Evolutionary conservation across 2,329 filamentous ascomycete genomes (phyloP).

Genomic region (Pseudogymnoascus sp.): DNA sequence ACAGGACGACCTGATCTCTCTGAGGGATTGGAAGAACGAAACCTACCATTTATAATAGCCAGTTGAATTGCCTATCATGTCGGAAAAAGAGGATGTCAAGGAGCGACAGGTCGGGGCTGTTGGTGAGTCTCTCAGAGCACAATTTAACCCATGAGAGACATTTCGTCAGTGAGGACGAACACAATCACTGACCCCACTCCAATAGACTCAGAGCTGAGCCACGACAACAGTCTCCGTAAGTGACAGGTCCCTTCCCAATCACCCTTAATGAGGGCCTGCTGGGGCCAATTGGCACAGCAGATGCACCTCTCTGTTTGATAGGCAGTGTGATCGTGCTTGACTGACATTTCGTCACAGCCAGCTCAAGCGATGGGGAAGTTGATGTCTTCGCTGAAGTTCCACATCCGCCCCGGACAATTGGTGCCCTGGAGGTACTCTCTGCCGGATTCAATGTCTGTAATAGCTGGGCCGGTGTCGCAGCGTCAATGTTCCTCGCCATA

Average conservation of each 20-base stretch:
- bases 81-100: background rate
- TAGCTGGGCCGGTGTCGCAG: slow-evolving; percentile 2
- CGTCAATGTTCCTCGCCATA: background rate
- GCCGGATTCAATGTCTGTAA: slow-evolving; percentile 4
- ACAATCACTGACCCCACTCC: background rate
- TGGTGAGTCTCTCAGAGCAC: background rate
- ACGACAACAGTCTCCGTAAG: background rate
- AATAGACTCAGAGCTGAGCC: slow-evolving; percentile 4
- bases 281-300: background rate
- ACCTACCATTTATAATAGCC: background rate
- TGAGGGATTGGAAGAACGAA: background rate
- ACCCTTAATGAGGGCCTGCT: background rate
- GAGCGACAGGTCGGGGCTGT: background rate
- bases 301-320: background rate
- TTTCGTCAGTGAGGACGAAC: background rate
- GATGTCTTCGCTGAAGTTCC: background rate
- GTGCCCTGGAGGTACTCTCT: background rate
- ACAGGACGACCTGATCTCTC: background rate
- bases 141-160: background rate
- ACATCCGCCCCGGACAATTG: background rate
- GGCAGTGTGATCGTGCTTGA: background rate
- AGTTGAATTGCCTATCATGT: background rate
- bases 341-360: background rate
- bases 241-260: background rate
- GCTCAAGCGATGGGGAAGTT: background rate